Base-by-base conservation (phyloP, 345 rosid species). In the Chamaenerion angustifolium region DNA sequence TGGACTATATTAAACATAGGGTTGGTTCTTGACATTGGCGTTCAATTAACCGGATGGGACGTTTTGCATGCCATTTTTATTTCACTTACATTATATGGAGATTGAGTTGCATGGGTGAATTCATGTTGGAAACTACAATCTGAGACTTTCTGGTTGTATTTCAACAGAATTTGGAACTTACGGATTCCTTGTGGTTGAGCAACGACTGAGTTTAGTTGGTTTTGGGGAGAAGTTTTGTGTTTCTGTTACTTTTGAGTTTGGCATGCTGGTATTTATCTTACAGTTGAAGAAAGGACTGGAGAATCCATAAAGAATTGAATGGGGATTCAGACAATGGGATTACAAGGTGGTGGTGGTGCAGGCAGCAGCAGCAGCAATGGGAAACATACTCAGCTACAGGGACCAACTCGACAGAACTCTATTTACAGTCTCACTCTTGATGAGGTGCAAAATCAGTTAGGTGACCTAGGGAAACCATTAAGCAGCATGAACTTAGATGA, bases 401-500 rank as follows among this genome's bases (percentile, higher is more conserved):
- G 77, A 0, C 64, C 88, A 77, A 66, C 65, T 12, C 66, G 78
- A 18, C 88, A 93, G 66, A 74, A 69, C 61, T 88, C 96, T 61
- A 62, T 93, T 46, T 93, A 88, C 69, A 72, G 69, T 59, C 85
- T 93, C 59, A 88, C 99, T 13, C 79, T 93, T 12, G 92, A 93
- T 61, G 99, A 93, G 80, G 92, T 93, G 53, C 88, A 88, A 64
- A 74, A 65, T 55, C 99, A 88, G 58, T 65, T 93, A 64, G 87
- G 95, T 44, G 86, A 83, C 68, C 56, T 85, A 60, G 97, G 94
- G 59, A 93, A 85, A 66, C 83, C 99, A 8, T 59, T 88, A 3
- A 79, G 84, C 62, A 88, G 96, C 56, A 88, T 93, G 96, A 93
- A 93, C 66, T 75, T 93, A 1, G 99, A 93, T 21, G 99, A 93